phyloP scores from a whole-genome alignment of 2,329 filamentous ascomycete genomes.

The Sclerotinia glacialis region DNA sequence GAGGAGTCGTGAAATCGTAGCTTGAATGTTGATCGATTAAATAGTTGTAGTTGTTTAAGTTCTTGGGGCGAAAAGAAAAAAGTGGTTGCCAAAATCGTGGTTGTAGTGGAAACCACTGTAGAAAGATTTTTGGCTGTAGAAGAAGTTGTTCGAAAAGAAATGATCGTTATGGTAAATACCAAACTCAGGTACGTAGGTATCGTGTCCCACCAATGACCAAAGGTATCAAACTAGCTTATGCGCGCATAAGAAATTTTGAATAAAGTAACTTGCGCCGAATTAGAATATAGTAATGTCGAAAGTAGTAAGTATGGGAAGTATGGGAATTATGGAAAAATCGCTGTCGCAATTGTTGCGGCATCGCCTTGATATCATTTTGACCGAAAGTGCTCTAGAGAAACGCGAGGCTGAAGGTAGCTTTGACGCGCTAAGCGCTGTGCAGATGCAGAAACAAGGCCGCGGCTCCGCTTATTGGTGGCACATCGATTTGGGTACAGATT shows the following conservation, averaged over 20 bases:
- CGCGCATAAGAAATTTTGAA: constrained; percentile 4
- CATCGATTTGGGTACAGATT: too few species aligned
- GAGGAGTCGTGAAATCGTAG: constrained; percentile 1
- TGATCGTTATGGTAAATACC: background rate
- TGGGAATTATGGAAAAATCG: background rate
- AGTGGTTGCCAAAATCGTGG: background rate
- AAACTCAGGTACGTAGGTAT: constrained; percentile 8
- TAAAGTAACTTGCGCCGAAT: background rate
- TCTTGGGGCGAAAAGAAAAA: background rate
- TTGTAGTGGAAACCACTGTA: background rate
- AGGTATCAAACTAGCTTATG: background rate
- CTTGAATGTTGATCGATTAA: background rate
- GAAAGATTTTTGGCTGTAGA: background rate
- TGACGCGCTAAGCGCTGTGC: constrained; percentile 5
- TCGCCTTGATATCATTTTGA: constrained; percentile 8
- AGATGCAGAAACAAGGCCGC: background rate
- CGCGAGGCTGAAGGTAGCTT: constrained; percentile 14
- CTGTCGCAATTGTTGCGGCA: background rate
- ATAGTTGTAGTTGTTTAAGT: background rate
- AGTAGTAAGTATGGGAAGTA: background rate
- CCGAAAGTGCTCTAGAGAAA: background rate
- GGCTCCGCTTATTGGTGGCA: background rate
- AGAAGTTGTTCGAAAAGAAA: background rate
- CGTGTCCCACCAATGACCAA: constrained; percentile 17
- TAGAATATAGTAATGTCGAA: background rate